Percentiles rank a stretch among this genome's conserved stretches.
phyloP scores from a whole-genome alignment of 164 flowering plant species.

The Umbellularia californica region DNA sequence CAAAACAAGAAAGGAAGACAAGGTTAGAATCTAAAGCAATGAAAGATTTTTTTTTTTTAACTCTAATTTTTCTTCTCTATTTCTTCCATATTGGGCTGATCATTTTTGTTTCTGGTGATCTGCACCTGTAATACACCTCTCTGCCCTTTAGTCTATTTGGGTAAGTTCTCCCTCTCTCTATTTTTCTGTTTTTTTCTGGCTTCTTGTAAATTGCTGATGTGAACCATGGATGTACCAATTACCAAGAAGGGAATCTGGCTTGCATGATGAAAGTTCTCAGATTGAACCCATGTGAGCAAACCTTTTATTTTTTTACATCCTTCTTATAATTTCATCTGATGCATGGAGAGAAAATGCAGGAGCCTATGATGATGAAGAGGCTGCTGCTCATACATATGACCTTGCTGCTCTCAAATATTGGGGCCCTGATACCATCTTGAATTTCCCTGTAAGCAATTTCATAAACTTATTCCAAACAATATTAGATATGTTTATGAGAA shows the following conservation, averaged over 20 bases:
- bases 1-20: constrained; percentile 94
- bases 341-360: constrained; percentile 36
- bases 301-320: background rate
- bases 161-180: constrained; percentile 34
- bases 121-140: constrained; percentile 36
- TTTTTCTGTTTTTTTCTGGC: constrained; percentile 1
- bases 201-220: background rate
- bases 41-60: background rate
- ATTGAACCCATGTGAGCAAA: constrained; percentile 7
- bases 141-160: constrained; percentile 67
- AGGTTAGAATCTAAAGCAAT: constrained; percentile 34
- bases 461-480: background rate
- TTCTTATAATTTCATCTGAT: background rate
- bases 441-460: constrained; percentile 62
- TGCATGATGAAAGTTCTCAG: background rate
- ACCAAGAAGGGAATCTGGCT: background rate
- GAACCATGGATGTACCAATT: background rate
- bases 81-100: constrained; percentile 6
- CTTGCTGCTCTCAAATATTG: constrained; percentile 94
- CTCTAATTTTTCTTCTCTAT: background rate
- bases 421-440: constrained; percentile 70
- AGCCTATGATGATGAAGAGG: constrained; percentile 86
- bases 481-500: background rate
- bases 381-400: constrained; percentile 90
- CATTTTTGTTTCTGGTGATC: constrained; percentile 19